These are phyloP conservation scores for Lepiota venenata DNA, from an alignment of 768 basidiomycete genomes.

Conservation along the genomic window DNA sequence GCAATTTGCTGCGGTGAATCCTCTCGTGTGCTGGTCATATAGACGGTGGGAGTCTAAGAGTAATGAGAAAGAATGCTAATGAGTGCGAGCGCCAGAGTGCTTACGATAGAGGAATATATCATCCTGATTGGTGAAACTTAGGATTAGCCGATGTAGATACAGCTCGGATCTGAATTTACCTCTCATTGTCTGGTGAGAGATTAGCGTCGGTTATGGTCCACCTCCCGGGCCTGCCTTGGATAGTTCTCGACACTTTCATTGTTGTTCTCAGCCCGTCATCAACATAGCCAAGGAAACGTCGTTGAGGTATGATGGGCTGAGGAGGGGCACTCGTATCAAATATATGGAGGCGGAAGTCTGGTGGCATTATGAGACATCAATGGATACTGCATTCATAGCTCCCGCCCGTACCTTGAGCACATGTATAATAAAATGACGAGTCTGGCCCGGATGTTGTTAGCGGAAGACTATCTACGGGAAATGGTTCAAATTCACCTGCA, in stretches of 20 bases:
- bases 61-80: not conserved
- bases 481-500: slow-evolving; percentile 38
- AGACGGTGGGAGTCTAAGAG: slow-evolving; percentile 60
- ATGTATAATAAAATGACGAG: slow-evolving; percentile 92
- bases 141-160: not conserved
- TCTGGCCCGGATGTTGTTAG: slow-evolving; percentile 37
- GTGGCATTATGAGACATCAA: not conserved
- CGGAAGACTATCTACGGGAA: slow-evolving; percentile 1
- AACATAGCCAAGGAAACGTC: slow-evolving; percentile 2
- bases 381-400: not conserved
- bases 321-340: slow-evolving; percentile 69
- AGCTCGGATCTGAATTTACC: slow-evolving; percentile 35
- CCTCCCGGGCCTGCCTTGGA: slow-evolving; percentile 69
- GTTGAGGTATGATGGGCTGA: slow-evolving; percentile 19
- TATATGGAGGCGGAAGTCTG: slow-evolving; percentile 87
- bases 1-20: slow-evolving; percentile 58
- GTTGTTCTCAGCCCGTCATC: slow-evolving; percentile 34
- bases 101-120: slow-evolving; percentile 89
- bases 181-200: slow-evolving; percentile 84
- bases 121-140: slow-evolving; percentile 45
- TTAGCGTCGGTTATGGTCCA: slow-evolving; percentile 98
- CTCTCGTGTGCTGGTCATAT: slow-evolving; percentile 72
- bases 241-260: slow-evolving; percentile 54
- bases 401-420: slow-evolving; percentile 61
- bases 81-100: slow-evolving; percentile 13